Evolutionary conservation across 192 early-diverging fungal species (phyloP).

Genomic region (Mortierella antarctica): DNA sequence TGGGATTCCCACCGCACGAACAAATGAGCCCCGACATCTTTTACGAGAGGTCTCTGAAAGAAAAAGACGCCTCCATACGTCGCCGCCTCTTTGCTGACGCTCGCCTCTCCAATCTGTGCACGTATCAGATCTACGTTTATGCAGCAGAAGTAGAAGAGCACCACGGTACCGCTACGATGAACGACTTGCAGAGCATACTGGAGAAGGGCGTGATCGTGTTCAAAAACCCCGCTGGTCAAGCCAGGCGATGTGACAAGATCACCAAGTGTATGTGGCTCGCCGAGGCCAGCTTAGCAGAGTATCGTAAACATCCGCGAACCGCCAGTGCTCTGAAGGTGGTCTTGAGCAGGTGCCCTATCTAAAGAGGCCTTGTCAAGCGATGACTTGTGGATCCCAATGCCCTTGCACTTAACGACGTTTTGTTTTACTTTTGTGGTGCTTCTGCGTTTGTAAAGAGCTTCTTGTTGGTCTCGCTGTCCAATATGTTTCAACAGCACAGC

Average conservation of each 20-base stretch:
- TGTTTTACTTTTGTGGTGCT: not conserved
- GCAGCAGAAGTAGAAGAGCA: constrained; percentile 27
- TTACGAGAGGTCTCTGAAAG: not conserved
- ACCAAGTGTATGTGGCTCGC: not conserved
- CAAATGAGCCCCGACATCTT: not conserved
- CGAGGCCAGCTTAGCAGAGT: constrained; percentile 6
- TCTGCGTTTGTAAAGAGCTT: not conserved
- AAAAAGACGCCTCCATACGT: constrained; percentile 15
- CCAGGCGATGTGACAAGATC: constrained; percentile 9
- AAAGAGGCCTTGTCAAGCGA: not conserved
- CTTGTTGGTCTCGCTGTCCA: not conserved
- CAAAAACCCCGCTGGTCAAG: constrained; percentile 26
- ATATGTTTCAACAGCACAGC: no score
- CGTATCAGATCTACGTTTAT: constrained; percentile 24
- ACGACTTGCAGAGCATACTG: constrained; percentile 9
- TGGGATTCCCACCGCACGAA: constrained; percentile 6
- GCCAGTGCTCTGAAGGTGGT: not conserved
- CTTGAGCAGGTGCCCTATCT: not conserved
- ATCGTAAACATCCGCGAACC: not conserved
- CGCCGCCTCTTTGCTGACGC: constrained; percentile 44
- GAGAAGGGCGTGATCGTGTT: constrained; percentile 11
- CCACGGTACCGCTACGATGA: not conserved
- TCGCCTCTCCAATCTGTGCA: constrained; percentile 30
- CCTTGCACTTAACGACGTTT: no score
- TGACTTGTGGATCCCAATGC: no score